Base-by-base conservation (phyloP, 2,329 filamentous ascomycete genomes). In the Aspergillus glaucus region DNA sequence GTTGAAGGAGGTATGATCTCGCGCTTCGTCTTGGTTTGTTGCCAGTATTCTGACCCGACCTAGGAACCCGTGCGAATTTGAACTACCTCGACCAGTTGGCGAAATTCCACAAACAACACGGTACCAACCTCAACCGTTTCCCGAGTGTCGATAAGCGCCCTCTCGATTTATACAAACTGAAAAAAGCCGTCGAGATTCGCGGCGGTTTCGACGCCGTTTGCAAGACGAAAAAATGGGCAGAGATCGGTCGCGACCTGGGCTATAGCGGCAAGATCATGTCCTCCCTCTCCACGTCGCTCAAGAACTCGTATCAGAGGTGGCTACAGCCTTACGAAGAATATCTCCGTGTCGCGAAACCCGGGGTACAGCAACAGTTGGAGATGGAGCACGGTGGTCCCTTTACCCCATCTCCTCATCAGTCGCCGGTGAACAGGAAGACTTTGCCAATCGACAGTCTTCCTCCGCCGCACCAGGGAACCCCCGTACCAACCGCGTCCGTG, bases 261-360 rank as follows among this genome's bases (percentile, higher is more conserved):
- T 98, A 98, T 71, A 97, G 92, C 64, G 93, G 93, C 65, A 98
- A 98, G 75, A 98, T 98, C 55, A 98, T 98, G 93, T 97, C 92
- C 2, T 97, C 93, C 7, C 75, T 98, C 43, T 98, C 93, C 5
- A 98, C 93, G 0, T 97, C 93, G 4, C 79, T 98, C 39, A 98
- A 97, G 68, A 98, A 98, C 68, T 97, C 93, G 0, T 98, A 94
- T 61, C 90, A 95, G 67, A 85, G 92, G 71, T 98, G 93, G 88
- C 82, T 98, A 3, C 88, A 90, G 63, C 93, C 93, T 0, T 98
- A 97, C 61, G 93, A 98, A 69, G 90, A 97, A 54, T 98, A 95
- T 65, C 75, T 98, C 40, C 82, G 87, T 46, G 76, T 92, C 12
- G 92, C 89, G 46, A 97, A 96, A 66, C 93, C 93, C 3, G 88